Evolutionary conservation across 2,329 filamentous ascomycete genomes (phyloP).

Genomic region (Exophiala xenobiotica): DNA sequence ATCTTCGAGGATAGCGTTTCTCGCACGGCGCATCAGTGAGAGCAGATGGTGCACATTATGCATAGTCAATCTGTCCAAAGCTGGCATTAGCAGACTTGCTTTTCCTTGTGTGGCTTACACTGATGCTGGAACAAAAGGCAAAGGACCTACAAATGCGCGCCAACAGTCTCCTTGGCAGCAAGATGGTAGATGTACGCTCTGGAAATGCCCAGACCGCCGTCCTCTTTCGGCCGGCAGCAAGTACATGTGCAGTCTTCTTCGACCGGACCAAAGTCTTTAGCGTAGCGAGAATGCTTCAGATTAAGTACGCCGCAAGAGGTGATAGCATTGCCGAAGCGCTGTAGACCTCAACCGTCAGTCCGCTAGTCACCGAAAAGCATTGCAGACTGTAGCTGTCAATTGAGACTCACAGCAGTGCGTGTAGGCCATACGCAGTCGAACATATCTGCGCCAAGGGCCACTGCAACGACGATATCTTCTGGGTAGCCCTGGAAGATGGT

Average conservation of each 20-base stretch:
- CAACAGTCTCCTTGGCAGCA: constrained; percentile 89
- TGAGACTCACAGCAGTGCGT: constrained; percentile 67
- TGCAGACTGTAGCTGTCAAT: not conserved
- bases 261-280: constrained; percentile 77
- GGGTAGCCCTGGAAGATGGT: constrained; percentile 69
- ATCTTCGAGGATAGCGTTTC: constrained; percentile 78
- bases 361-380: not conserved
- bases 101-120: not conserved
- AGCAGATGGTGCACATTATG: constrained; percentile 96
- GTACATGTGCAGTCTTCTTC: constrained; percentile 79
- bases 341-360: not conserved
- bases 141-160: constrained; percentile 63
- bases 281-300: constrained; percentile 72
- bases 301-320: constrained; percentile 81
- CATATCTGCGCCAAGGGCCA: constrained; percentile 96
- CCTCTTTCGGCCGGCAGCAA: constrained; percentile 66
- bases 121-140: not conserved
- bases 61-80: constrained; percentile 57
- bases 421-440: constrained; percentile 99
- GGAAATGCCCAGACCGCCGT: constrained; percentile 75
- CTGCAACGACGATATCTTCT: constrained; percentile 89
- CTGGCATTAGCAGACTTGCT: not conserved
- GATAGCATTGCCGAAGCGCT: constrained; percentile 90
- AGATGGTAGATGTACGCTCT: constrained; percentile 89
- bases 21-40: constrained; percentile 71